Conservation (phyloP, 176 grass and related monocot genomes). For the Pharus latifolius region DNA sequence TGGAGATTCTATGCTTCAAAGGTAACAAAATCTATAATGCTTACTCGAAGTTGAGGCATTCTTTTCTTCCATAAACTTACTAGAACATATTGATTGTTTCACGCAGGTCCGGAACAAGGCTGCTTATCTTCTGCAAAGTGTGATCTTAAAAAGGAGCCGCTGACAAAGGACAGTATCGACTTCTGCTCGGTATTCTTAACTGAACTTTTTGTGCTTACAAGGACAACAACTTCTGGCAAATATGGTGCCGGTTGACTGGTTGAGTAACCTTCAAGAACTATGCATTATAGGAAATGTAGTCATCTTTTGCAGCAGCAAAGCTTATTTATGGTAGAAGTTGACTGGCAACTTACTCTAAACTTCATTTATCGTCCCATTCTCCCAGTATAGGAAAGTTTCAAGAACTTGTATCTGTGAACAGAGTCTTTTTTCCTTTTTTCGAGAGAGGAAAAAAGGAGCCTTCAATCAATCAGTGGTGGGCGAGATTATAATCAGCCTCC, state of each 20-base stretch:
- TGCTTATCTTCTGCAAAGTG: constrained; percentile 72
- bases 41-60: not conserved
- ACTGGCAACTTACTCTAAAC: not conserved
- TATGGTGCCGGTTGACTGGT: not conserved
- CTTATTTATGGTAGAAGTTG: not conserved
- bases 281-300: not conserved
- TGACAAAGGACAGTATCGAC: not conserved
- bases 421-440: no score
- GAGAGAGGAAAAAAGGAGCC: no score
- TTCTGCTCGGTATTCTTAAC: not conserved
- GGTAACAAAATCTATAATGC: constrained; percentile 13
- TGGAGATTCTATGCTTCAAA: constrained; percentile 82
- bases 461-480: no score
- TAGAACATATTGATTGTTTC: not conserved
- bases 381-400: not conserved
- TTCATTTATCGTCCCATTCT: not conserved
- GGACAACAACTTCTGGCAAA: not conserved
- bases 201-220: not conserved
- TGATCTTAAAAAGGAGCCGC: constrained; percentile 15
- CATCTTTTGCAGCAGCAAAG: not conserved
- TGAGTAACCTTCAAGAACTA: not conserved
- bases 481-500: no score
- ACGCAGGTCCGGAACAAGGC: constrained; percentile 77
- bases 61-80: not conserved
- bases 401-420: not conserved